phyloP scores from a whole-genome alignment of 805 yeast genomes.

The Kuraishia piskuri region DNA sequence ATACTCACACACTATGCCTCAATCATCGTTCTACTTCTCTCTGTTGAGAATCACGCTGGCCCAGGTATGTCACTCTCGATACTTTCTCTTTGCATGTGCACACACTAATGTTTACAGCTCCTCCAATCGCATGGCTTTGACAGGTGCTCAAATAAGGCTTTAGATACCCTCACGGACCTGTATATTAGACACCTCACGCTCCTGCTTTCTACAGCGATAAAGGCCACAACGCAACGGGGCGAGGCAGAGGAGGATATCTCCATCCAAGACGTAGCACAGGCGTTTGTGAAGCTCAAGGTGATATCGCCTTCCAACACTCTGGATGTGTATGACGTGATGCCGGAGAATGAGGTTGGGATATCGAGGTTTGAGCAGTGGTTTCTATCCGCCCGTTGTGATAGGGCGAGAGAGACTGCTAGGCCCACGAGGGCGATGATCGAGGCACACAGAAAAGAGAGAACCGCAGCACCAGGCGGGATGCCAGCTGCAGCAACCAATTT shows the following conservation, averaged over 20 bases:
- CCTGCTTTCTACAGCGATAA: constrained; percentile 39
- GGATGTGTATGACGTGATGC: constrained; percentile 45
- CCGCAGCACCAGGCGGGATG: too few species aligned
- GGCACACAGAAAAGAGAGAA: too few species aligned
- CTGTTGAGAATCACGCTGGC: constrained; percentile 40
- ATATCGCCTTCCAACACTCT: constrained; percentile 48
- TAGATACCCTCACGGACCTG: constrained; percentile 74
- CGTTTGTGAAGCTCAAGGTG: constrained; percentile 55
- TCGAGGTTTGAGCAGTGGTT: constrained; percentile 50
- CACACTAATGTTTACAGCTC: constrained; percentile 33
- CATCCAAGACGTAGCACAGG: constrained; percentile 64
- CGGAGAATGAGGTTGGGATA: constrained; percentile 37
- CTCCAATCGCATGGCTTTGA: constrained; percentile 82
- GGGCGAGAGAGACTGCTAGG: constrained; percentile 29
- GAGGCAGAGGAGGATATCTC: constrained; percentile 29
- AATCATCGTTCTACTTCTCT: constrained; percentile 34
- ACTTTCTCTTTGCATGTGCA: not conserved
- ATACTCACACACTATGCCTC: constrained; percentile 1
- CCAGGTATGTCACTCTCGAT: constrained; percentile 24
- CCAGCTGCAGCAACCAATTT: not conserved
- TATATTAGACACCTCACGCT: constrained; percentile 55
- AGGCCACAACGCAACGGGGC: constrained; percentile 38
- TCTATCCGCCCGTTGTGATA: constrained; percentile 32
- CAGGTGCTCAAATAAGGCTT: constrained; percentile 57
- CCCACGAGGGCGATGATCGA: constrained; percentile 19